Evolutionary conservation across 805 yeast species (phyloP), one percentile per base, ranked within the genome.

Genomic region (Komagataella kurtzmanii): DNA sequence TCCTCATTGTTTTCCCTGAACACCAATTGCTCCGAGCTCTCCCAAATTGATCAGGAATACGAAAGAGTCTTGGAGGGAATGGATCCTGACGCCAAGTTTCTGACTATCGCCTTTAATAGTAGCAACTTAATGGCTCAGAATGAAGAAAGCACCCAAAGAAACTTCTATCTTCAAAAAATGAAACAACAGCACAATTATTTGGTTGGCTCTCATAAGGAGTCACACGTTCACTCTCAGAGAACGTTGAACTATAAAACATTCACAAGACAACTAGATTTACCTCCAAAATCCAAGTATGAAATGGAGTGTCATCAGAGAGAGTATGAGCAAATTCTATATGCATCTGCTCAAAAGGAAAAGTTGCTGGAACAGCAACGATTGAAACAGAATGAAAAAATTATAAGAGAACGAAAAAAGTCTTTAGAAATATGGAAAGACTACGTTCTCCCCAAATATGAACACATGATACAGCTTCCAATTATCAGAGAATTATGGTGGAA

Each of bases 221-320:
- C 40, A 30, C 46, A 44, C n/a, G n/a, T 44, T 8, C 14, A 8
- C 8, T 30, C 40, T 8, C 40, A 30, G 40, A 30, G 40, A 10
- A 30, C 40, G 40, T 30, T 30, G 40, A 14, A 14, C 40, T 30
- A 30, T 30, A 30, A 30, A 8, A 17, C 46, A 17, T 17, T 44
- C 21, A 81, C 89, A 0, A 66, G 91, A 51, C 89, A 86, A 23
- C 64, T 73, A 1, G 76, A 79, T 68, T 64, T 84, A 44, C 90
- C 91, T 0, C 87, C 88, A 47, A 84, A 84, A 61, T 64, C 75
- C 23, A 60, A 64, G 17, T 62, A 65, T 17, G 89, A 84, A 57
- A 73, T 75, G 17, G 51, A 62, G 24, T 76, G 72, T 54, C 90
- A 84, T 59, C 68, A 76, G 46, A 64, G 65, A 46, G 81, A 80